Percentiles rank a stretch among this genome's conserved stretches.
Evolutionary conservation across 116 monocot genomes (phyloP).

Genomic region (Phalaenopsis hybrid): DNA sequence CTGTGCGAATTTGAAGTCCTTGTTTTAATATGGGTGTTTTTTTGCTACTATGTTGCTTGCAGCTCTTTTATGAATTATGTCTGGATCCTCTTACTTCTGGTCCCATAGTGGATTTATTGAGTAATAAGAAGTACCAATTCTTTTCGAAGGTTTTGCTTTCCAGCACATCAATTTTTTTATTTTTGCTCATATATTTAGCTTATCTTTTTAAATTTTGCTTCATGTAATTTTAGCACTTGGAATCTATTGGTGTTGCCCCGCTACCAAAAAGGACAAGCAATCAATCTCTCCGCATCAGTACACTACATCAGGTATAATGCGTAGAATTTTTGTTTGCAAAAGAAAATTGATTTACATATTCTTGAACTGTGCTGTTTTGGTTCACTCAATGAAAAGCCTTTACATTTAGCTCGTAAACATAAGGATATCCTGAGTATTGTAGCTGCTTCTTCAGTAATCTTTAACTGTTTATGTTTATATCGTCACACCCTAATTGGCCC

Average conservation of each 20-base stretch:
- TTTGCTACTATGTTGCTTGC: slow-evolving; percentile 12
- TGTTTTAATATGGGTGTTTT: slow-evolving; percentile 1
- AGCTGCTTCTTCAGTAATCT: not conserved
- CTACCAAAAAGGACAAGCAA: slow-evolving; percentile 74
- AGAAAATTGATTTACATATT: slow-evolving; percentile 4
- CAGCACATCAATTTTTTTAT: not conserved
- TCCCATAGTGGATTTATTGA: slow-evolving; percentile 67
- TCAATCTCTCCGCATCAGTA: slow-evolving; percentile 79
- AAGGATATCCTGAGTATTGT: not conserved
- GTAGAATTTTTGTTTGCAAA: not conserved
- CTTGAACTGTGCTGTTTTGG: not conserved
- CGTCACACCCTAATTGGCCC: too few species aligned
- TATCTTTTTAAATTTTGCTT: slow-evolving; percentile 7
- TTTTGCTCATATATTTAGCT: slow-evolving; percentile 1
- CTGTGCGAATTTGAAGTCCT: not conserved
- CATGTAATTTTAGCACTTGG: slow-evolving; percentile 51
- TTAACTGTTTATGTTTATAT: not conserved
- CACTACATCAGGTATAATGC: slow-evolving; percentile 78
- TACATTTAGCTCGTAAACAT: not conserved
- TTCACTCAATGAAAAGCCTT: not conserved
- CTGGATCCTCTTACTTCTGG: slow-evolving; percentile 64
- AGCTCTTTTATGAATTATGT: slow-evolving; percentile 96
- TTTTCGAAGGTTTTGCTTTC: slow-evolving; percentile 59
- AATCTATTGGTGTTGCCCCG: slow-evolving; percentile 49
- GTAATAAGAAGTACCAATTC: slow-evolving; percentile 73